phyloP scores from a whole-genome alignment of 225 moss, liverwort and hornwort genomes.

The Neckera pumila region DNA sequence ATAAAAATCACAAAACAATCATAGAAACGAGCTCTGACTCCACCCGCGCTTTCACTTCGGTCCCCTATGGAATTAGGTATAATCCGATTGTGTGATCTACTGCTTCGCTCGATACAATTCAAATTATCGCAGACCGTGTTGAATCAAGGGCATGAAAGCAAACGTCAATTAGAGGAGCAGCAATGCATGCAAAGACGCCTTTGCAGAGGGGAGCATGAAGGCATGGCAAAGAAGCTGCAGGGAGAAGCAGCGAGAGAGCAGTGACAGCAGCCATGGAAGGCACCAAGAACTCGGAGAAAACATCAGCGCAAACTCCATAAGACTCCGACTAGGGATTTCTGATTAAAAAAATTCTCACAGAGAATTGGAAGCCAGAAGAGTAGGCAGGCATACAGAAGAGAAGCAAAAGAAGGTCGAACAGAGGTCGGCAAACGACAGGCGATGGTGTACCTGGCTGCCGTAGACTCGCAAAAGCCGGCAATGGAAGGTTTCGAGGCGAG shows the following conservation, averaged over 20 bases:
- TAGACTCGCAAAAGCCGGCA: neutral
- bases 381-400: neutral
- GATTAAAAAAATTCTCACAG: too few relatives aligned
- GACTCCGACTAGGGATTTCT: neutral
- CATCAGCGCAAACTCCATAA: neutral
- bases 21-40: neutral
- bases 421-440: neutral
- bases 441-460: neutral
- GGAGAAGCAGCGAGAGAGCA: conserved; percentile 12
- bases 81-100: neutral
- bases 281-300: conserved; percentile 12
- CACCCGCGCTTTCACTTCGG: neutral
- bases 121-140: neutral
- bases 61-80: neutral
- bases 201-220: neutral
- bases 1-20: neutral
- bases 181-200: neutral
- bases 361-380: neutral
- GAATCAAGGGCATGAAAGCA: neutral
- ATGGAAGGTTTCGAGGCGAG: neutral
- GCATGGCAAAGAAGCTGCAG: conserved; percentile 14
- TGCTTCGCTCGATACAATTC: neutral
- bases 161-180: neutral
- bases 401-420: neutral
- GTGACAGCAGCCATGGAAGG: conserved; percentile 29